phyloP scores from a whole-genome alignment of 1,284 basidiomycete species.

The Anthracocystis walkeri region DNA sequence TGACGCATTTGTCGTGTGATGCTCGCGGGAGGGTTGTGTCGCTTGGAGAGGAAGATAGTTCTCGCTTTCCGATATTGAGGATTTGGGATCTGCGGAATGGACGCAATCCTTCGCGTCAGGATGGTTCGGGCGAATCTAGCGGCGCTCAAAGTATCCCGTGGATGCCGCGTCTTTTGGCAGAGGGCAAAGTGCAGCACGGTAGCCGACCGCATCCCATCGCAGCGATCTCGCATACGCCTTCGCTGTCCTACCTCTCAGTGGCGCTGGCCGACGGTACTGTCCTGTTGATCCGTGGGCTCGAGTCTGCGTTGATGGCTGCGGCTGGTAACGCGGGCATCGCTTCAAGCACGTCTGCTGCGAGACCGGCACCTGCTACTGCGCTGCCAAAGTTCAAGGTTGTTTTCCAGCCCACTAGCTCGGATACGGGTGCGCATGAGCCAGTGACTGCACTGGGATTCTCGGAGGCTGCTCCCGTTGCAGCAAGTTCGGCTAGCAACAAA shows the following conservation, averaged over 20 bases:
- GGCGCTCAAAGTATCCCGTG: slow-evolving; percentile 20
- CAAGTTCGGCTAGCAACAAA: slow-evolving; percentile 4
- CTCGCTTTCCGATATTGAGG: slow-evolving; percentile 56
- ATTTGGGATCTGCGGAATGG: slow-evolving; percentile 63
- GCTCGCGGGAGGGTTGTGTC: slow-evolving; percentile 48
- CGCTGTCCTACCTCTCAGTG: slow-evolving; percentile 86
- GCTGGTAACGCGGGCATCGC: slow-evolving; percentile 45
- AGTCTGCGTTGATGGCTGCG: slow-evolving; percentile 79
- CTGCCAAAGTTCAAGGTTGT: slow-evolving; percentile 69
- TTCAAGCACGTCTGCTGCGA: not conserved
- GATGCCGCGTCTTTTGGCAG: slow-evolving; percentile 55
- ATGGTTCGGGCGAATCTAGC: not conserved
- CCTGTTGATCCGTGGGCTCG: slow-evolving; percentile 87
- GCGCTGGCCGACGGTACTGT: slow-evolving; percentile 95
- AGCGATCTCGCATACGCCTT: slow-evolving; percentile 81
- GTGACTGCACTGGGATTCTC: slow-evolving; percentile 91
- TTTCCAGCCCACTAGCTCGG: slow-evolving; percentile 46
- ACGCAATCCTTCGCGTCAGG: slow-evolving; percentile 14
- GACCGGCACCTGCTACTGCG: slow-evolving; percentile 40
- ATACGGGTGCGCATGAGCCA: slow-evolving; percentile 75
- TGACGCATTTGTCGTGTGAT: slow-evolving; percentile 58
- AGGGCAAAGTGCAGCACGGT: slow-evolving; percentile 64
- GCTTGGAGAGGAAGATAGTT: slow-evolving; percentile 56
- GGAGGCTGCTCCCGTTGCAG: slow-evolving; percentile 69
- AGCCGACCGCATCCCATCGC: slow-evolving; percentile 72